A percentile compares a stretch with the other conserved stretches of the same genome.
Conservation (phyloP, 176 grass and related monocot species). For the Zoysia pacifica region DNA sequence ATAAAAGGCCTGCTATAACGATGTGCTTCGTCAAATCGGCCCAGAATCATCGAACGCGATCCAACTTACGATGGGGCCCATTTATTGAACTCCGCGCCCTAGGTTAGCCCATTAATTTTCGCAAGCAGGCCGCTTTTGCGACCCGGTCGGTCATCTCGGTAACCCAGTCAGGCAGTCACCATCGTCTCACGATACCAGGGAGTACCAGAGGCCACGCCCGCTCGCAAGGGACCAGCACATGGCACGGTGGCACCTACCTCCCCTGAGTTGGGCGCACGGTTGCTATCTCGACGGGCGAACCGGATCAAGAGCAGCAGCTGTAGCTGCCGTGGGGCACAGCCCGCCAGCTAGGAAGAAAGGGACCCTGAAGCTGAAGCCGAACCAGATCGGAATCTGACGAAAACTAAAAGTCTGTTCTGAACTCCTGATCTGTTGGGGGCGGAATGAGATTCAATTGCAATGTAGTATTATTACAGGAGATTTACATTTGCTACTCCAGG, state of each 20-base stretch:
- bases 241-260: slow-evolving; percentile 1
- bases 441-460: background rate
- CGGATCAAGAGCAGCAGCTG: slow-evolving; percentile 9
- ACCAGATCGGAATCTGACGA: slow-evolving; percentile 49
- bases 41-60: background rate
- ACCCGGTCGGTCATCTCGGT: too few relatives aligned
- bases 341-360: slow-evolving; percentile 36
- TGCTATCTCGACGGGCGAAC: background rate
- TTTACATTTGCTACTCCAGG: slow-evolving; percentile 23
- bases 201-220: background rate
- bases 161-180: background rate
- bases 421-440: background rate
- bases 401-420: background rate
- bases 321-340: slow-evolving; percentile 26
- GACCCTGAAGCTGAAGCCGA: slow-evolving; percentile 34
- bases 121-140: too few relatives aligned
- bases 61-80: background rate
- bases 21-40: background rate
- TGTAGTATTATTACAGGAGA: slow-evolving; percentile 4
- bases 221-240: background rate
- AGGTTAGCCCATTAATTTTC: too few relatives aligned
- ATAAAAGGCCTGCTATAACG: background rate
- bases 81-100: background rate
- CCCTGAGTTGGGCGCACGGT: slow-evolving; percentile 5
- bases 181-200: background rate